phyloP scores from a whole-genome alignment of 805 yeast genomes.

The Pichia deserticola region DNA sequence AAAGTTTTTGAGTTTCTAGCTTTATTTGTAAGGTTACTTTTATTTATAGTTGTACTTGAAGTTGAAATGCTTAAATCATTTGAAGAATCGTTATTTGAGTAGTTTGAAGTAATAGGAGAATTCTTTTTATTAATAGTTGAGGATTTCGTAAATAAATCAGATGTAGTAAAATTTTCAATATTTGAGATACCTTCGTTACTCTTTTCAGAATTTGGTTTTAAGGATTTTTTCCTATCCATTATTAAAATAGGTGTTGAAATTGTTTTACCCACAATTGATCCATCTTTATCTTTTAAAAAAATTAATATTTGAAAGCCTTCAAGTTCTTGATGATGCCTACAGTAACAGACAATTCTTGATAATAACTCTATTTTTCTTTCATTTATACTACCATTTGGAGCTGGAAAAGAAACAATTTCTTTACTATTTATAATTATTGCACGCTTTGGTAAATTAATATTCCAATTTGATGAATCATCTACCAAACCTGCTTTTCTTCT shows the following conservation, averaged over 20 bases:
- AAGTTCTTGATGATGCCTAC: slow-evolving; percentile 90
- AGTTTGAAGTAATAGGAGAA: slow-evolving; percentile 16
- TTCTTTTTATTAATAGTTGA: not conserved
- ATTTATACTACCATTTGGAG: slow-evolving; percentile 35
- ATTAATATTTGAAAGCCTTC: slow-evolving; percentile 73
- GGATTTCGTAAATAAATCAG: not conserved
- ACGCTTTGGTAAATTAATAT: slow-evolving; percentile 63
- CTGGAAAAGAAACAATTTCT: slow-evolving; percentile 71
- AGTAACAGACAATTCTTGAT: slow-evolving; percentile 87
- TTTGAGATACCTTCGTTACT: not conserved
- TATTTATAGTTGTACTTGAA: slow-evolving; percentile 4
- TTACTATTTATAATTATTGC: slow-evolving; percentile 89
- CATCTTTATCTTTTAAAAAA: slow-evolving; percentile 53
- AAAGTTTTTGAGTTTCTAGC: not conserved
- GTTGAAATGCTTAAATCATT: slow-evolving; percentile 22
- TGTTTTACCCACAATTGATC: slow-evolving; percentile 62
- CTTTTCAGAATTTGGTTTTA: slow-evolving; percentile 18
- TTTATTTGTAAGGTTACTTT: too few species aligned
- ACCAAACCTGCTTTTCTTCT: slow-evolving; percentile 77
- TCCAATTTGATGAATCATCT: slow-evolving; percentile 73
- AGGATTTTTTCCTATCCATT: slow-evolving; percentile 84
- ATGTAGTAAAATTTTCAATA: not conserved
- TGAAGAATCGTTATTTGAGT: slow-evolving; percentile 30
- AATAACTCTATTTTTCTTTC: slow-evolving; percentile 39
- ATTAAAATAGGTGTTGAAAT: slow-evolving; percentile 75